phyloP scores from a whole-genome alignment of 78 protist genomes.

The Dictyostelium intermedium region DNA sequence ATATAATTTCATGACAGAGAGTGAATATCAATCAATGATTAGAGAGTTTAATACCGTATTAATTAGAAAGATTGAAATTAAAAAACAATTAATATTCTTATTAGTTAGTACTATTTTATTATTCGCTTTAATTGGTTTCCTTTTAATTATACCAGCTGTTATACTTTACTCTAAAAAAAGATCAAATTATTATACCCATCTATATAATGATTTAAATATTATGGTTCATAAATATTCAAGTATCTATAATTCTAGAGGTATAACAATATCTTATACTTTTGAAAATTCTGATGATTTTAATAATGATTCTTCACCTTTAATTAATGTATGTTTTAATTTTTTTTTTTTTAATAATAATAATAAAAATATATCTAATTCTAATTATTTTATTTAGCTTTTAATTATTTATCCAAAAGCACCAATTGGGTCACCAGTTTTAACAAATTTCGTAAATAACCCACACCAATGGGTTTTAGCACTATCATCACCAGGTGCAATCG shows the following conservation, averaged over 20 bases:
- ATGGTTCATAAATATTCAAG: slow-evolving; percentile 2
- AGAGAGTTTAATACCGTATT: background rate
- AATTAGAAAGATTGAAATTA: background rate
- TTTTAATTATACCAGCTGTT: background rate
- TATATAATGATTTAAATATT: background rate
- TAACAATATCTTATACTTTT: background rate
- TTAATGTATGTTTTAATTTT: background rate
- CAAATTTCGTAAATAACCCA: background rate
- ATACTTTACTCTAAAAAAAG: background rate
- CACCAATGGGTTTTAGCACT: background rate
- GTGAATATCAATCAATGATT: slow-evolving; percentile 1
- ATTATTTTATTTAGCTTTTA: background rate
- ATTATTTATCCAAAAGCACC: slow-evolving; percentile 1
- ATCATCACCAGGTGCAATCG: background rate
- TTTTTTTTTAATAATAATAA: no score
- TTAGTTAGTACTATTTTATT: background rate
- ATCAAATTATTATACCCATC: background rate
- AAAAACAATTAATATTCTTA: background rate
- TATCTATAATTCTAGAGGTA: background rate
- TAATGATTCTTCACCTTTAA: background rate
- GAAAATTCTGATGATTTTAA: background rate
- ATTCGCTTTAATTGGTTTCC: background rate
- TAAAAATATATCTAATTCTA: background rate
- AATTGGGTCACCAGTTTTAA: background rate
- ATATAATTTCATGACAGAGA: background rate